A percentile compares a stretch with the other conserved stretches of the same genome.
Conservation (phyloP, 129 eudicot genomes). For the Helianthus tuberosus region DNA sequence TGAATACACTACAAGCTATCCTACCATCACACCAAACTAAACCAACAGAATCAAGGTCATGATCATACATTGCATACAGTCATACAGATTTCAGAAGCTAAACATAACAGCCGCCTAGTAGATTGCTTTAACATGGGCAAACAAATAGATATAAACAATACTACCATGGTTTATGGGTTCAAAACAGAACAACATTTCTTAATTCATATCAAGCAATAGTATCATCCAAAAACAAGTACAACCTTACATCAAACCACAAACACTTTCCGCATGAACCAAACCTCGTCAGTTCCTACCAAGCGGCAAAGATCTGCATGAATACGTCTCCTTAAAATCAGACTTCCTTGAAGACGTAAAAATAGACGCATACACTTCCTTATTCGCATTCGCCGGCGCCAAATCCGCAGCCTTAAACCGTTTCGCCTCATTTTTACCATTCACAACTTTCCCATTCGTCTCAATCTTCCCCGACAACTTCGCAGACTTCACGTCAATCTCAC, state of each 20-base stretch:
- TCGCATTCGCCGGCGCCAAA: constrained; percentile 70
- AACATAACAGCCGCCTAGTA: neutral
- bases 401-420: constrained; percentile 69
- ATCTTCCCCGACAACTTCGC: constrained; percentile 40
- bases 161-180: constrained; percentile 6
- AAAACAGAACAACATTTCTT: neutral
- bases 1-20: neutral
- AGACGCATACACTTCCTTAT: constrained; percentile 80
- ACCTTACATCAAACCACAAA: constrained; percentile 12
- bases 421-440: constrained; percentile 32
- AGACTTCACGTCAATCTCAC: constrained; percentile 46
- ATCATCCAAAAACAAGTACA: constrained; percentile 15
- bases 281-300: constrained; percentile 74
- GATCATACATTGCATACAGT: neutral
- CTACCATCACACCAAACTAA: neutral
- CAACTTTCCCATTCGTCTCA: constrained; percentile 45
- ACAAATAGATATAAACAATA: neutral
- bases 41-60: constrained; percentile 4
- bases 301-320: constrained; percentile 80
- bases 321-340: constrained; percentile 78
- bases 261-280: constrained; percentile 16
- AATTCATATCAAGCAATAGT: constrained; percentile 3
- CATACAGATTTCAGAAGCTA: neutral
- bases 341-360: constrained; percentile 88
- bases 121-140: constrained; percentile 11